A percentile compares a stretch with the other conserved stretches of the same genome.
Evolutionary conservation across 2,329 filamentous ascomycete species (phyloP).

Genomic region (Byssochlamys sp.): DNA sequence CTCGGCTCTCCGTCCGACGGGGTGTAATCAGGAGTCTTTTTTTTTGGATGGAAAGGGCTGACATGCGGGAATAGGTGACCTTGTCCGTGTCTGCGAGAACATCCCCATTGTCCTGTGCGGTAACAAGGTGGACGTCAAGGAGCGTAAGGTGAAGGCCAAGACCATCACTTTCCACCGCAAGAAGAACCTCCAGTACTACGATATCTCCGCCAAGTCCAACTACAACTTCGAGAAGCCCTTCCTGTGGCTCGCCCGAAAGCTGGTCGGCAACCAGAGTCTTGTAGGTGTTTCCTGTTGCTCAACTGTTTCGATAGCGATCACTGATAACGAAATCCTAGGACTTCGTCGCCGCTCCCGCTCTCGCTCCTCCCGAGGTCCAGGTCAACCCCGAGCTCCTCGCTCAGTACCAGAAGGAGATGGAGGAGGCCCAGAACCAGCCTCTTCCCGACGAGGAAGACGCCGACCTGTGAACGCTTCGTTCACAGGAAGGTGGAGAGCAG

Average conservation of each 20-base stretch:
- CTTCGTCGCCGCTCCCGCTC: constrained; percentile 88
- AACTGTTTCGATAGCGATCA: constrained; percentile 1
- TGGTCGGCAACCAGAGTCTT: constrained; percentile 82
- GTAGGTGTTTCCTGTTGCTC: constrained; percentile 44
- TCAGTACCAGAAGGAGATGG: constrained; percentile 83
- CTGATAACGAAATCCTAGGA: constrained; percentile 49
- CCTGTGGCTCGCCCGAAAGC: constrained; percentile 97
- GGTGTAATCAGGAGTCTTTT: background rate
- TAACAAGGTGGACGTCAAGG: constrained; percentile 99
- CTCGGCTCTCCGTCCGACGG: background rate
- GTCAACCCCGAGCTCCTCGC: constrained; percentile 76
- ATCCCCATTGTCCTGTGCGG: constrained; percentile 95
- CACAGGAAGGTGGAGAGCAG: background rate
- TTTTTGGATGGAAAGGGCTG: constrained; percentile 2
- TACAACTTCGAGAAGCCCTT: constrained; percentile 99
- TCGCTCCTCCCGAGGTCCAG: constrained; percentile 83
- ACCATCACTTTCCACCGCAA: constrained; percentile 99
- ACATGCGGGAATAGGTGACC: constrained; percentile 57
- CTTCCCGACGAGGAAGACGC: constrained; percentile 92
- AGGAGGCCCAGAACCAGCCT: constrained; percentile 65
- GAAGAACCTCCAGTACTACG: constrained; percentile 99
- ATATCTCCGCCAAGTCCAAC: constrained; percentile 98
- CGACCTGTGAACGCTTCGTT: constrained; percentile 34
- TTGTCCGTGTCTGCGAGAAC: constrained; percentile 98
- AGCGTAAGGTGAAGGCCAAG: constrained; percentile 99